phyloP scores from a whole-genome alignment of 495 filamentous ascomycete genomes.

The Aspergillus avenaceus region DNA sequence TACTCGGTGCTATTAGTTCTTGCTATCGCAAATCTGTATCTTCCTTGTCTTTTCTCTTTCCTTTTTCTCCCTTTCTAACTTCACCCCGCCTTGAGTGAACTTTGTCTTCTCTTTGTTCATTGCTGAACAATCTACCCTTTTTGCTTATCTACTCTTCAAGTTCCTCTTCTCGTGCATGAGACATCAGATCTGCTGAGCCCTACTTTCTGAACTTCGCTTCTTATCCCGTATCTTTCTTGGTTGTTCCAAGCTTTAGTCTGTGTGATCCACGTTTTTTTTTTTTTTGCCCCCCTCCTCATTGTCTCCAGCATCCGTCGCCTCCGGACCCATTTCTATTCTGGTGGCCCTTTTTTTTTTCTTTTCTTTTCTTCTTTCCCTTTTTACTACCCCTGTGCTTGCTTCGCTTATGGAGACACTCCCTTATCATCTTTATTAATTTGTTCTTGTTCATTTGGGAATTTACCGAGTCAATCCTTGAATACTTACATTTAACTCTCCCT shows the following conservation, averaged over 20 bases:
- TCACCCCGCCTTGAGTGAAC: conserved; percentile 15
- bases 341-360: conserved; percentile 5
- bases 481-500: conserved; percentile 13
- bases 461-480: conserved; percentile 4
- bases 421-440: conserved; percentile 4
- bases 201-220: too few species aligned
- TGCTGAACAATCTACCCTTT: too few species aligned
- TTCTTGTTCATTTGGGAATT: conserved; percentile 10
- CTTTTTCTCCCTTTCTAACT: conserved; percentile 1
- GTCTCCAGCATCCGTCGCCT: conserved; percentile 18
- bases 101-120: too few species aligned
- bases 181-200: too few species aligned
- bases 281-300: conserved; percentile 21
- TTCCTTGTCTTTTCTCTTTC: neutral
- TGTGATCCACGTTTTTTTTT: neutral
- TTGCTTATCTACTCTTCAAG: too few species aligned
- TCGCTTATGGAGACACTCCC: conserved; percentile 23
- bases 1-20: too few species aligned
- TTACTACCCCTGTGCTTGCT: neutral
- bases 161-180: too few species aligned
- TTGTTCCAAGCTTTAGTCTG: neutral
- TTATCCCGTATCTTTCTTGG: too few species aligned
- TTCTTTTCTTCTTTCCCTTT: conserved; percentile 6
- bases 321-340: conserved; percentile 9
- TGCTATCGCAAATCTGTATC: neutral